Conservation (phyloP, 495 filamentous ascomycete genomes). For the Friedmanniomyces endolithicus region DNA sequence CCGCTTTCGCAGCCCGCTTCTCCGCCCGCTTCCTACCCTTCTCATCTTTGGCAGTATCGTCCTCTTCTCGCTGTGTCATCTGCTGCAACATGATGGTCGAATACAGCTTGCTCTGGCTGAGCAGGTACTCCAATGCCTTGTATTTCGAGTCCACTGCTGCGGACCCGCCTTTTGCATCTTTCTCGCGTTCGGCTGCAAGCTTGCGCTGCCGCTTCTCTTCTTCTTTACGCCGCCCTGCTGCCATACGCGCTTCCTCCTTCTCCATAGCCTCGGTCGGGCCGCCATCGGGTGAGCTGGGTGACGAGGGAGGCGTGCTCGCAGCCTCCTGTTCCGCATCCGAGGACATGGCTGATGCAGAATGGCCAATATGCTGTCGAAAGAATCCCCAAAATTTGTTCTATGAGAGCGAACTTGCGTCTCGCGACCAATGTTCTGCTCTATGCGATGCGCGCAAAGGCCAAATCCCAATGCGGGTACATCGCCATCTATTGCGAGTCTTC, state of each 20-base stretch:
- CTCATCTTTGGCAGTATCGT: slow-evolving; percentile 37
- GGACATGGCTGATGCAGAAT: slow-evolving; percentile 4
- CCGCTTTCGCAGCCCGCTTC: slow-evolving; percentile 31
- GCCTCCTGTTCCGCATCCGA: slow-evolving; percentile 12
- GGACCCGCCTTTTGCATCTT: slow-evolving; percentile 32
- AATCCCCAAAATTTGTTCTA: not conserved
- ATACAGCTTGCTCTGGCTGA: slow-evolving; percentile 38
- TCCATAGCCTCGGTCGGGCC: slow-evolving; percentile 31
- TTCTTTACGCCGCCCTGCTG: slow-evolving; percentile 35
- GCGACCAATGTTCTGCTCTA: no score
- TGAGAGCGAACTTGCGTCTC: no score
- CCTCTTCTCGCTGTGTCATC: slow-evolving; percentile 50
- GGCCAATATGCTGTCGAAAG: not conserved
- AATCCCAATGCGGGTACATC: no score
- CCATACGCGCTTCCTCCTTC: slow-evolving; percentile 42
- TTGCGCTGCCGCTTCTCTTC: slow-evolving; percentile 38
- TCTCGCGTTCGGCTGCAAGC: slow-evolving; percentile 36
- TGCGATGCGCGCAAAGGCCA: no score
- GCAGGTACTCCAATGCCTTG: slow-evolving; percentile 36
- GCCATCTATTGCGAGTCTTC: no score
- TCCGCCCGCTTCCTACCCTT: slow-evolving; percentile 33
- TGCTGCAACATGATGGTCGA: slow-evolving; percentile 47
- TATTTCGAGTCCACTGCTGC: slow-evolving; percentile 42
- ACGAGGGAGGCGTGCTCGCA: slow-evolving; percentile 20
- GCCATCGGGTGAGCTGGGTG: slow-evolving; percentile 10